Base-by-base conservation (phyloP, 345 rosid species). In the Schrenkiella parvula region DNA sequence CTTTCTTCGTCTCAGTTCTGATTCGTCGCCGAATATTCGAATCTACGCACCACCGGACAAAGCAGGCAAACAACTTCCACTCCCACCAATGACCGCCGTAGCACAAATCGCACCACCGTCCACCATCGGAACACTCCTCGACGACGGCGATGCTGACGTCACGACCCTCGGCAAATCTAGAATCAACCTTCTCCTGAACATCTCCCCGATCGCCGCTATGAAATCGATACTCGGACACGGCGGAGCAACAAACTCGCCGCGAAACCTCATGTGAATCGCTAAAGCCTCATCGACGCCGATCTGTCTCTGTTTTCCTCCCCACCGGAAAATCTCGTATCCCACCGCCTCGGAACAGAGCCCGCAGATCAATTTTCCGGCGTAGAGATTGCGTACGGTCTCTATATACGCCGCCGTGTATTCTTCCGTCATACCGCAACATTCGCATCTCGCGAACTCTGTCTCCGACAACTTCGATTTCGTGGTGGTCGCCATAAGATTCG, bases 281-380 rank as follows among this genome's bases (percentile, higher is more conserved):
- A 90, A 71, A 29, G 97, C 98, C 68, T 92, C 98, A 14, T 90
- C 93, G 3, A 89, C 82, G 26, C 82, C 79, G 6, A 86, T 84
- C 0, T 84, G 80, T 74, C 87, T 86, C 54, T 87, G 82, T 0
- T 83, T 71, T 21, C 84, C 81, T 0, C n/a, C 55, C 5, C 38
- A 52, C 3, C 53, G 67, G 26, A 82, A 29, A 14, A 86, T 75
- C 75, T 92, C 98, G 50, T 90, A 86, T 32, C 88, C 88, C 22
- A 90, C 81, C 6, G 96, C 96, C 52, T 92, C 98, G 4, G 93
- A 87, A 32, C 98, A 92, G 15, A 92, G 75, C 2, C 98, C 98
- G 58, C 98, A 92, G 1, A 92, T 77, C 85, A 96, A 88, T 64
- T 86, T 87, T 1, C 90, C 96, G 2, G 72, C 75, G 58, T 86